Base-by-base conservation (phyloP, 257 asterid species). In the Verbena officinalis region DNA sequence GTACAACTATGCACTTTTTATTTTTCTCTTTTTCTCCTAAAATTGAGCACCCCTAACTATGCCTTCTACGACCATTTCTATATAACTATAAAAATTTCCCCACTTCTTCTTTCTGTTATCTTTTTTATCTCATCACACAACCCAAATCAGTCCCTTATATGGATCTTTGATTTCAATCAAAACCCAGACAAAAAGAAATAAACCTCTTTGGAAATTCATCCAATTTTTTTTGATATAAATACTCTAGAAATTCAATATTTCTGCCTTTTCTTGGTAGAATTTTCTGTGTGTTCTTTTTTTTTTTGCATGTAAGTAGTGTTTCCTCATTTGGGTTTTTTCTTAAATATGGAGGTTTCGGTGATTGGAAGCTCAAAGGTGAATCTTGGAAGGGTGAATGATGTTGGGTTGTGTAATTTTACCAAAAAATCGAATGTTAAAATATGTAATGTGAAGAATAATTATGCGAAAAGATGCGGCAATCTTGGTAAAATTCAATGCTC, bases 281-380 rank as follows among this genome's bases (percentile, higher is more conserved):
- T 27, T 60, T 13, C 22, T 24, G n/a, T n/a, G n/a, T 65, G 19
- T 16, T 34, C 33, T 39, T 21, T 31, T 12, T 30, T 7, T 33
- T 30, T 39, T 40, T 46, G 30, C 70, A 23, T 31, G 64, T 24
- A 17, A 60, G 33, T 16, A 31, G 56, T 5, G 33, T 65, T 33
- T 45, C n/a, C 1, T 33, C 72, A 49, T 52, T 73, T 53, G 71
- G 68, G 71, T 17, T 55, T 57, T 36, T 65, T 55, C n/a, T 36
- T 19, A 62, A 50, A n/a, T 16, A 89, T 89, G 98, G 95, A 83
- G 80, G 46, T 82, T 62, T 89, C 89, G 36, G 75, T 80, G 43
- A 75, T 83, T 19, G 85, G 91, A 67, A 86, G 86, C 80, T 87
- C 95, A 55, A 86, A 82, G 78, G 73, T 86, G 68, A 78, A 73